These are phyloP conservation scores for Penicillium paxilli DNA, from an alignment of 495 filamentous ascomycete genomes.

Conservation along the genomic window DNA sequence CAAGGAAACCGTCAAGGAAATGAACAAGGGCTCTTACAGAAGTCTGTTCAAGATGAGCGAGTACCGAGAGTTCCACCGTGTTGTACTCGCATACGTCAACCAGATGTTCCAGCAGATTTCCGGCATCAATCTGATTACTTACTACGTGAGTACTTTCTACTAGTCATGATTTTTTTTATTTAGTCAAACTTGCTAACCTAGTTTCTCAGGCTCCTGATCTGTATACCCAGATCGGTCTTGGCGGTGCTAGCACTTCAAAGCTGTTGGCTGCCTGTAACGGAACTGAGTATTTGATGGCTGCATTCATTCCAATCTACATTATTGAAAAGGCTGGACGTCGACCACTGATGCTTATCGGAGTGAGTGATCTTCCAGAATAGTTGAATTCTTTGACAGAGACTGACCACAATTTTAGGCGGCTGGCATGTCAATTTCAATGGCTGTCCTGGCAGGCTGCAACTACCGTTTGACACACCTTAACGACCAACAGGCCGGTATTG, in stretches of 20 bases:
- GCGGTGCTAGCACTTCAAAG: slow-evolving; percentile 25
- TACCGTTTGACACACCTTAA: slow-evolving; percentile 28
- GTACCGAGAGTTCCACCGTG: slow-evolving; percentile 68
- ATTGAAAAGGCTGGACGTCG: slow-evolving; percentile 65
- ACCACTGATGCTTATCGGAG: slow-evolving; percentile 66
- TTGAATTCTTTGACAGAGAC: background rate
- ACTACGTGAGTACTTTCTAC: slow-evolving; percentile 49
- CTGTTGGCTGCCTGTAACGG: slow-evolving; percentile 57
- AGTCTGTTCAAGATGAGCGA: slow-evolving; percentile 50
- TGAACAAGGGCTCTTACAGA: slow-evolving; percentile 55
- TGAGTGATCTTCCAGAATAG: slow-evolving; percentile 9
- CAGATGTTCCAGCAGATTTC: slow-evolving; percentile 55
- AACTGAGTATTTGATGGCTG: slow-evolving; percentile 69
- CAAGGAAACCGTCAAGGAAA: slow-evolving; percentile 67
- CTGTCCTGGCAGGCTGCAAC: slow-evolving; percentile 50
- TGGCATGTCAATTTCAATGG: slow-evolving; percentile 65
- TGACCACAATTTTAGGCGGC: slow-evolving; percentile 20
- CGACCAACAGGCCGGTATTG: slow-evolving; percentile 43
- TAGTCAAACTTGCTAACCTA: slow-evolving; percentile 38
- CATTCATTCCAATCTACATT: slow-evolving; percentile 63
- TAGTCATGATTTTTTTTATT: background rate
- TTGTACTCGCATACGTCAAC: slow-evolving; percentile 61
- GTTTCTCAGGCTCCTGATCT: slow-evolving; percentile 29
- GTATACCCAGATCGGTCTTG: slow-evolving; percentile 48
- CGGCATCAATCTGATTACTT: slow-evolving; percentile 72